These are phyloP conservation scores for Bathelium albidoporum DNA, from an alignment of 495 filamentous ascomycete species.

Conservation along the genomic window DNA sequence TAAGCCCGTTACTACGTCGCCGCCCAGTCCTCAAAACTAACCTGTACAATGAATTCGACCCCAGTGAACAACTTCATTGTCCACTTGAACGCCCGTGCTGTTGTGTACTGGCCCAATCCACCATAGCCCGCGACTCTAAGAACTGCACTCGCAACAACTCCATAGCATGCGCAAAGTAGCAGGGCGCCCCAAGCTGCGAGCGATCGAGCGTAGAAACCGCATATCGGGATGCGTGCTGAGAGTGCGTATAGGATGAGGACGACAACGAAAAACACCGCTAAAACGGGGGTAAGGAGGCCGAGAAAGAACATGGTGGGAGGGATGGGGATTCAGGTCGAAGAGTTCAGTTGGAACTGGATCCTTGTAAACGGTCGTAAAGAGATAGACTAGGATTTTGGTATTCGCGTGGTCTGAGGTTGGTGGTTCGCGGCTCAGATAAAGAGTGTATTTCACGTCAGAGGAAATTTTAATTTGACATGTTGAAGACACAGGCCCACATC, in stretches of 20 bases:
- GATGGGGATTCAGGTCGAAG: neutral
- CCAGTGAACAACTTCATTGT: constrained; percentile 66
- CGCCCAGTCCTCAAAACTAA: constrained; percentile 13
- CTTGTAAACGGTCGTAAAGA: neutral
- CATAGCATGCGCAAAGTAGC: constrained; percentile 59
- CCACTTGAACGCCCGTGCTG: constrained; percentile 70
- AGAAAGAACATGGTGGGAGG: neutral
- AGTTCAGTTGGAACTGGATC: neutral
- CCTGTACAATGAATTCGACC: constrained; percentile 59
- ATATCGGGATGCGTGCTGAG: neutral
- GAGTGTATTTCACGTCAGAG: neutral
- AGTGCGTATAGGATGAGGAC: neutral
- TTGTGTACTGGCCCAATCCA: constrained; percentile 76
- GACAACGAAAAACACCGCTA: neutral
- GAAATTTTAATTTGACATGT: neutral
- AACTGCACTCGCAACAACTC: constrained; percentile 60
- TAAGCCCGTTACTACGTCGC: constrained; percentile 14
- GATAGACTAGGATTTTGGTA: neutral
- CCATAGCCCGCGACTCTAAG: constrained; percentile 61
- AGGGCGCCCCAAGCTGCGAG: constrained; percentile 62
- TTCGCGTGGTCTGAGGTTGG: too few relatives aligned
- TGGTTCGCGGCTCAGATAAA: neutral
- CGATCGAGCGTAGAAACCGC: constrained; percentile 55
- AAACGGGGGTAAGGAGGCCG: neutral
- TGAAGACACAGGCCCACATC: neutral